phyloP scores from a whole-genome alignment of 345 rosid species.

The Aethionema arabicum region DNA sequence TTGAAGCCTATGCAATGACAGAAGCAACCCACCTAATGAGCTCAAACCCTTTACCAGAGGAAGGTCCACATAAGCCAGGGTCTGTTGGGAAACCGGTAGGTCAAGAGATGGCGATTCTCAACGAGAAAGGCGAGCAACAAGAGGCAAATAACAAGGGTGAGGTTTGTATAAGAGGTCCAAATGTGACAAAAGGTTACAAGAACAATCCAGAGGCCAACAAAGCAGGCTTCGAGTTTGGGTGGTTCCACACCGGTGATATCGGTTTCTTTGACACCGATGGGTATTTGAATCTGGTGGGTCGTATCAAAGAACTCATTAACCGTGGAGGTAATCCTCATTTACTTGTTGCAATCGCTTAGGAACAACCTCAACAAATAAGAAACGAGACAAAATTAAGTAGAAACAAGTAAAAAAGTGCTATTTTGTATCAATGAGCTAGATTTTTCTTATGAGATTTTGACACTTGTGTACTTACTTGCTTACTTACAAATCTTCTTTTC shows the following conservation, averaged over 20 bases:
- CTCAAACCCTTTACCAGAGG: constrained; percentile 77
- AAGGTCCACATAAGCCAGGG: constrained; percentile 74
- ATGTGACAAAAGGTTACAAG: constrained; percentile 89
- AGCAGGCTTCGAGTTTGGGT: constrained; percentile 74
- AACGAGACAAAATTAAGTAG: neutral
- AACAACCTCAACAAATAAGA: constrained; percentile 2
- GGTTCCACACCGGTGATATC: constrained; percentile 93
- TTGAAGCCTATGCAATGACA: constrained; percentile 94
- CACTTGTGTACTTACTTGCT: neutral
- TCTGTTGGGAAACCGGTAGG: constrained; percentile 88
- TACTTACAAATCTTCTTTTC: constrained; percentile 20
- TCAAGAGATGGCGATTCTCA: constrained; percentile 72
- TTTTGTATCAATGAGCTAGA: constrained; percentile 1
- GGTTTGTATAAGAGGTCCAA: constrained; percentile 86
- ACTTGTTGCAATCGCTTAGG: constrained; percentile 8
- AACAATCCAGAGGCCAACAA: constrained; percentile 87
- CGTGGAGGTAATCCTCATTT: constrained; percentile 74
- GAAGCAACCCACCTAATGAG: constrained; percentile 83
- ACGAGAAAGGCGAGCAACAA: constrained; percentile 63
- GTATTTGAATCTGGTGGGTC: constrained; percentile 81
- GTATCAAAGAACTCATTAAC: constrained; percentile 95
- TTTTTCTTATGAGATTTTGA: neutral
- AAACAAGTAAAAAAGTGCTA: constrained; percentile 29
- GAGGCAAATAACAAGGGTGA: constrained; percentile 53
- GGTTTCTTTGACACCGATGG: constrained; percentile 83